Evolutionary conservation across 257 asterid species (phyloP).

Genomic region (Jasminum sambac): DNA sequence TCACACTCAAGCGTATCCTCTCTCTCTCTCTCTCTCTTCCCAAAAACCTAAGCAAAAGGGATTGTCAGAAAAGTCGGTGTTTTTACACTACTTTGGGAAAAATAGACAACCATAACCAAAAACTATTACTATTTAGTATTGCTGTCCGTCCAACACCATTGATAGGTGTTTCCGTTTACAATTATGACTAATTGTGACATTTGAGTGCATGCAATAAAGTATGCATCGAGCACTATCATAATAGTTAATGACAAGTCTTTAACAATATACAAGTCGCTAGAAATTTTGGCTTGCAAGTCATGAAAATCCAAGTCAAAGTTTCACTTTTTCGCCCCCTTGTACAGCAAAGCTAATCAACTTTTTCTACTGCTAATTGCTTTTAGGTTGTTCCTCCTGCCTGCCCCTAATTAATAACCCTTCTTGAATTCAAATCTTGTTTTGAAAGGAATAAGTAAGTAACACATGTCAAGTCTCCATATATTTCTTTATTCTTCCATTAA

Average conservation of each 20-base stretch:
- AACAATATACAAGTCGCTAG: background rate
- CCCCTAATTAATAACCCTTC: background rate
- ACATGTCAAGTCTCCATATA: background rate
- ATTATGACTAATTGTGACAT: background rate
- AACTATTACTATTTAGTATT: too few species aligned
- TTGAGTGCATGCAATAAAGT: background rate
- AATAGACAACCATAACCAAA: too few species aligned
- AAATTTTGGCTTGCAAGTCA: background rate
- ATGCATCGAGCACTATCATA: background rate
- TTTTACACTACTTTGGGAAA: background rate
- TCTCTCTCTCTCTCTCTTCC: background rate
- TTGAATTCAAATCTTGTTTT: too few species aligned
- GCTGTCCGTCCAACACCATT: too few species aligned
- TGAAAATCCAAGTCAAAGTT: background rate
- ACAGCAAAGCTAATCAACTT: background rate
- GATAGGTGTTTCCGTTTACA: background rate
- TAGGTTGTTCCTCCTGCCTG: background rate
- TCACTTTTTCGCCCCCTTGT: background rate
- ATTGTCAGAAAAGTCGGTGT: background rate
- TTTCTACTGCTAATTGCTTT: background rate
- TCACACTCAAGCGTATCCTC: constrained; percentile 26
- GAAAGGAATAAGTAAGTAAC: too few species aligned
- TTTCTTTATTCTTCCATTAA: background rate
- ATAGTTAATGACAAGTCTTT: background rate
- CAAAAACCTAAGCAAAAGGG: background rate